Base-by-base conservation (phyloP, 345 rosid genomes). In the Psidium guajava region DNA sequence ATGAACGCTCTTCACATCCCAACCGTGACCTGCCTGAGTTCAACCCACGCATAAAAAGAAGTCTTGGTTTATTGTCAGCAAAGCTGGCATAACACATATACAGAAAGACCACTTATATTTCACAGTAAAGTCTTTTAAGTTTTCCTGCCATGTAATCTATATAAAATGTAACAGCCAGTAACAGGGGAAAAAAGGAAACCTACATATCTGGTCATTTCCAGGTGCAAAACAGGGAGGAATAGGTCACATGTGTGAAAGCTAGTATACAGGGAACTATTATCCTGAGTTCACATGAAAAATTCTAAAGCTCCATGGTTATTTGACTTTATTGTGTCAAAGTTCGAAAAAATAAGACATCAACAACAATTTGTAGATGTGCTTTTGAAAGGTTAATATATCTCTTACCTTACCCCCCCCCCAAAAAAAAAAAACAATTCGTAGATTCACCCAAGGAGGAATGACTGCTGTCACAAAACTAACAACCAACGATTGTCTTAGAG, bases 21-120 rank as follows among this genome's bases (percentile, higher is more conserved):
- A 96, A 88, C 99, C 99, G 91, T 97, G 99, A 94, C 99, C 99
- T 97, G 99, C 96, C 96, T 95, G 98, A 95, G 95, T 96, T 95
- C 91, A 97, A 96, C 90, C 85, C 89, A 87, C 82, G 86, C 69
- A 54, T 50, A 84, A 73, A 85, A 85, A 91, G 85, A 91, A 86
- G 85, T 88, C 92, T 90, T 88, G 87, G 92, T 92, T 94, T 86
- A 93, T 81, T 90, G 40, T 53, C 57, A 82, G 83, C 54, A 51
- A 82, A 82, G 57, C 40, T 44, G 12, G 32, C 47, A 82, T 15
- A 36, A 82, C 57, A 82, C 18, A 16, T 52, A 36, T 28, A n/a
- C 28, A 82, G 49, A 82, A n/a, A 82, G n/a, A 82, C n/a, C 10
- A 27, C 14, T 52, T 11, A 27, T 49, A 32, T 82, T 25, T 54